A percentile compares a stretch with the other conserved stretches of the same genome.
Conservation (phyloP, 192 early-diverging fungal genomes). For the Coemansia sp. region DNA sequence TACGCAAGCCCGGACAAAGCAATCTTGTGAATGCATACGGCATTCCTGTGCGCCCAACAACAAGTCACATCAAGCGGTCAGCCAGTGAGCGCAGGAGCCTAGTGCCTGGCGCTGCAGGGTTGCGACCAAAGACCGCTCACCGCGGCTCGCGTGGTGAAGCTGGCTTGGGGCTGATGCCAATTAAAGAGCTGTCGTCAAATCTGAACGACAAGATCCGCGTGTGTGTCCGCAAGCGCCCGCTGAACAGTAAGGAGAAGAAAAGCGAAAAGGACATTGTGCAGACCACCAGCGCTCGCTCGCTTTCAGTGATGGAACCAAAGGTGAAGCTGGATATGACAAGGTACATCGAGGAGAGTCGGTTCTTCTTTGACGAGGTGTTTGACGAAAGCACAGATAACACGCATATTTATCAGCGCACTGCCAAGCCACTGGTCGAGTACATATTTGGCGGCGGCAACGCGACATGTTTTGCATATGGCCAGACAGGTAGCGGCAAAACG, state of each 20-base stretch:
- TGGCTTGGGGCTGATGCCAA: conserved; percentile 14
- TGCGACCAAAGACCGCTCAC: conserved; percentile 26
- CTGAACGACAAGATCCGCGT: conserved; percentile 86
- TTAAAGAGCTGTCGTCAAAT: conserved; percentile 27
- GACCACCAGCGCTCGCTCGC: conserved; percentile 62
- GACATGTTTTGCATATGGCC: conserved; percentile 98
- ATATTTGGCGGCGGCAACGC: conserved; percentile 95
- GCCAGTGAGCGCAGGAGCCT: conserved; percentile 39
- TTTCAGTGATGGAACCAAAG: conserved; percentile 94
- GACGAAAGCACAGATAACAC: conserved; percentile 77
- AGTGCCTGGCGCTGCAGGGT: conserved; percentile 4
- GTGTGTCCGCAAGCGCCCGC: conserved; percentile 92
- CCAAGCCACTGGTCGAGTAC: conserved; percentile 90
- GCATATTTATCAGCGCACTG: conserved; percentile 86
- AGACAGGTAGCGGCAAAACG: conserved; percentile 94
- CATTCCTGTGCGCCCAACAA: conserved; percentile 32
- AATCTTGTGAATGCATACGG: conserved; percentile 48
- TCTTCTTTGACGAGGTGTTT: conserved; percentile 97
- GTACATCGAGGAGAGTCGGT: conserved; percentile 92
- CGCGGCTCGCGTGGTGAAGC: conserved; percentile 17
- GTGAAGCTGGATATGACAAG: conserved; percentile 93
- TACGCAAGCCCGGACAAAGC: conserved; percentile 34
- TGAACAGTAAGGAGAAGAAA: conserved; percentile 83
- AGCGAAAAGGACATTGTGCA: conserved; percentile 85
- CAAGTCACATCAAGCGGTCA: conserved; percentile 23